phyloP scores from a whole-genome alignment of 768 basidiomycete species.

The Cyclocybe aegerita region DNA sequence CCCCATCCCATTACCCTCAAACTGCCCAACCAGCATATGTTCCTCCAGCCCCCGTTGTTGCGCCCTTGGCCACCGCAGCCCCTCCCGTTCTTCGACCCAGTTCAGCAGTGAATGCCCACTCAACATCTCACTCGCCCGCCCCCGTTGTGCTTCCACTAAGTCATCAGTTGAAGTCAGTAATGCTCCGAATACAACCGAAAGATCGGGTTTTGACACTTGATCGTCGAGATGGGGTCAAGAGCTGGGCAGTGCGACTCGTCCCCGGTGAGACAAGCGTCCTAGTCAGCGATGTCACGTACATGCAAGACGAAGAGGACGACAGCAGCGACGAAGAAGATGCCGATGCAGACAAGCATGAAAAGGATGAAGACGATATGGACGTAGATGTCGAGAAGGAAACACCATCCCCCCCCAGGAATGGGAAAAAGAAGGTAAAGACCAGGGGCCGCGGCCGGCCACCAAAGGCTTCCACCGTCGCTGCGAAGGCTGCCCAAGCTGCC shows the following conservation, averaged over 20 bases:
- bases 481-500: slow-evolving; percentile 21
- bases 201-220: slow-evolving; percentile 61
- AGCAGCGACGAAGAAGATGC: slow-evolving; percentile 55
- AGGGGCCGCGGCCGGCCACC: slow-evolving; percentile 36
- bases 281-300: slow-evolving; percentile 52
- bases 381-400: slow-evolving; percentile 35
- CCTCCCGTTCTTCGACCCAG: slow-evolving; percentile 21
- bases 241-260: slow-evolving; percentile 67
- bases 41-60: slow-evolving; percentile 24
- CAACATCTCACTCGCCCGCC: slow-evolving; percentile 38
- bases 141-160: slow-evolving; percentile 33
- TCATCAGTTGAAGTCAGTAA: slow-evolving; percentile 53
- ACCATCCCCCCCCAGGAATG: slow-evolving; percentile 40
- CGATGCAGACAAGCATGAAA: slow-evolving; percentile 34
- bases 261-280: slow-evolving; percentile 56
- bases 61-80: slow-evolving; percentile 21
- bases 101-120: slow-evolving; percentile 23
- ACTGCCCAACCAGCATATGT: slow-evolving; percentile 55
- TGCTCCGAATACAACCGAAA: slow-evolving; percentile 55
- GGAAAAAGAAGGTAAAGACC: slow-evolving; percentile 38
- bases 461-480: slow-evolving; percentile 25
- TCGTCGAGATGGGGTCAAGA: slow-evolving; percentile 68
- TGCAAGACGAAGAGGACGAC: slow-evolving; percentile 58
- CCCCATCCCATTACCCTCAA: slow-evolving; percentile 54
- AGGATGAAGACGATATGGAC: slow-evolving; percentile 45